Base-by-base conservation (phyloP, 257 asterid genomes). In the Solanum neorickii region DNA sequence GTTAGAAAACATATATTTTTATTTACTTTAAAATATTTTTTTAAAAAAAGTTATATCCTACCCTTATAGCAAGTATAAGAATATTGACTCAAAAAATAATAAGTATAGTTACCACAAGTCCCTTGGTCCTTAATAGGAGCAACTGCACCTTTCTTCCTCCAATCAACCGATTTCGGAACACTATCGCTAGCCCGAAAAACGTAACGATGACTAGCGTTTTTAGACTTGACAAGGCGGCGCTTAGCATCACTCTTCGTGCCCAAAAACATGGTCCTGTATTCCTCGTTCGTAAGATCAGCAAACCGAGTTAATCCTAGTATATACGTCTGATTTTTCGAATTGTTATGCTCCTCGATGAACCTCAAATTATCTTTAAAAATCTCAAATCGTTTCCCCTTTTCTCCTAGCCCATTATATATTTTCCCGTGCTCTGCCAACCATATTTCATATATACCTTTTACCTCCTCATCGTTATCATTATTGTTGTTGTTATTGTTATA, bases 111-210 rank as follows among this genome's bases (percentile, higher is more conserved):
- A 94, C 98, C 98, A 39, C 97, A 94, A 18, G 91, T 84, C 9
- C 97, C 97, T 87, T 94, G 98, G 89, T 94, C 91, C 93, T 94
- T 94, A 90, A 94, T 76, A 23, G 87, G 88, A 52, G 93, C 80
- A 12, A 95, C 96, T 2, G 95, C 98, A 12, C 96, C 96, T 91
- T 94, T 94, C 91, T 88, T 91, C 85, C 97, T 91, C 97, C 98
- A 95, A 88, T 95, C 97, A 3, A 93, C 91, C 0, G 94, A 92
- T 29, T 89, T 90, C 6, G 98, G 98, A 88, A 91, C 72, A 52
- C 2, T 14, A 13, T 90, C 90, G 15, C 89, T 89, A 77, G 91
- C 93, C 83, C 90, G 49, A 42, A 92, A 93, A 91, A 78, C 87
- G 49, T 94, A 94, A 49, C 89, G 93, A 42, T 86, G 83, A 23